A percentile compares a stretch with the other conserved stretches of the same genome.
phyloP scores from a whole-genome alignment of 2,329 filamentous ascomycete species.

The Huntiella decipiens region DNA sequence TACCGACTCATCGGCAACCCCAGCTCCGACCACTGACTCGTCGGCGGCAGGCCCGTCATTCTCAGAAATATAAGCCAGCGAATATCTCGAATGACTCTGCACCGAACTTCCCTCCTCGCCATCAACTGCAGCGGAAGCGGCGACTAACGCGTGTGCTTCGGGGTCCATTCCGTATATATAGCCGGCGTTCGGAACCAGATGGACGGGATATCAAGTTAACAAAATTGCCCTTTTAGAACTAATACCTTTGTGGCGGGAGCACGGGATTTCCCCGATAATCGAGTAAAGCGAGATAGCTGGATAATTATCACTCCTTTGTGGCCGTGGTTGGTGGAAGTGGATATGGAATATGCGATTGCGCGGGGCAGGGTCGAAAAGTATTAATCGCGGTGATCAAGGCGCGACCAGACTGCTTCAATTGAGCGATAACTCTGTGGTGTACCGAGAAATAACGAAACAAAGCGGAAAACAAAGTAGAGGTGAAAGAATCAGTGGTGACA shows the following conservation, averaged over 20 bases:
- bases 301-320: neutral
- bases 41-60: too few species aligned
- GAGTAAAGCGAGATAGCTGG: slow-evolving; percentile 2
- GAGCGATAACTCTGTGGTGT: neutral
- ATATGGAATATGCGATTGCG: neutral
- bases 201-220: too few species aligned
- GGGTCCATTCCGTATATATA: slow-evolving; percentile 1
- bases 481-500: too few species aligned
- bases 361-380: too few species aligned
- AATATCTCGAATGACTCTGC: too few species aligned
- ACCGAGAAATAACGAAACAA: too few species aligned
- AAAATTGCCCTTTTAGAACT: too few species aligned
- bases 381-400: neutral
- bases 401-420: neutral
- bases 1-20: neutral
- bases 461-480: too few species aligned
- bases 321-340: neutral
- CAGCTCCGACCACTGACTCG: neutral
- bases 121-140: slow-evolving; percentile 2
- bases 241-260: neutral
- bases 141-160: slow-evolving; percentile 6
- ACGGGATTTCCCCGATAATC: slow-evolving; percentile 5
- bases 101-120: neutral
- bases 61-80: too few species aligned
- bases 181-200: neutral